Percentiles rank a stretch among this genome's conserved stretches.
Evolutionary conservation across 2,329 filamentous ascomycete species (phyloP).

Genomic region (Colletotrichum sp.): DNA sequence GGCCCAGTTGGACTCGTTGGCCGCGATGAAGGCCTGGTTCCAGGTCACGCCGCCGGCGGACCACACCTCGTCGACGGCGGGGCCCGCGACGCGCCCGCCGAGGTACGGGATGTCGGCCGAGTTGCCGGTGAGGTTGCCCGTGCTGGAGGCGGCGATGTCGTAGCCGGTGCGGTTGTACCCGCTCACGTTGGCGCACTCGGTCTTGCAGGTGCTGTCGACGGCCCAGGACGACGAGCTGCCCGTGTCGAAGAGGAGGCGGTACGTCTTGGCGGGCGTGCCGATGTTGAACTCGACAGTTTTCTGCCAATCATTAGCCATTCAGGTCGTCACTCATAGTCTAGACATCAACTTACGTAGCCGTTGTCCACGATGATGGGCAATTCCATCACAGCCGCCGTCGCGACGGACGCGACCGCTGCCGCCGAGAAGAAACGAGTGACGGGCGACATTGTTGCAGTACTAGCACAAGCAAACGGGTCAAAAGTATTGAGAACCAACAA

Average conservation of each 20-base stretch:
- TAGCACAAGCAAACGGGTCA: background rate
- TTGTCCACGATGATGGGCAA: slow-evolving; percentile 18
- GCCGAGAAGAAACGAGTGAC: slow-evolving; percentile 5
- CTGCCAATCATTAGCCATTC: accelerated
- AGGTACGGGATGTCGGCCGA: slow-evolving; percentile 32
- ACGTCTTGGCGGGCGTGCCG: slow-evolving; percentile 32
- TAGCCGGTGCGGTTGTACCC: slow-evolving; percentile 33
- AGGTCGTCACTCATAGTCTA: accelerated
- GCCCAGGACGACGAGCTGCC: slow-evolving; percentile 40
- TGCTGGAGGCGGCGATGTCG: slow-evolving; percentile 29
- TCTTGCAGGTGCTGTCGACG: slow-evolving; percentile 29
- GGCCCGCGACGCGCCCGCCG: slow-evolving; percentile 30
- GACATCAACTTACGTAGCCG: background rate
- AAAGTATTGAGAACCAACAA: background rate
- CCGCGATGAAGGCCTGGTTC: slow-evolving; percentile 33
- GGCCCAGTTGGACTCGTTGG: slow-evolving; percentile 32
- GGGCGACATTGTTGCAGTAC: background rate
- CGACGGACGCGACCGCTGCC: slow-evolving; percentile 3
- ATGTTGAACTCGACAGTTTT: slow-evolving; percentile 15
- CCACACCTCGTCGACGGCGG: slow-evolving; percentile 31
- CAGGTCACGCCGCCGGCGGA: slow-evolving; percentile 23
- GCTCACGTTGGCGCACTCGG: slow-evolving; percentile 28
- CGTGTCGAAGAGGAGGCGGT: slow-evolving; percentile 37
- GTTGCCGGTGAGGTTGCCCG: slow-evolving; percentile 15
- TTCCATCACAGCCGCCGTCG: slow-evolving; percentile 17